Conservation (phyloP, 345 rosid species). For the Trapa bicornis region DNA sequence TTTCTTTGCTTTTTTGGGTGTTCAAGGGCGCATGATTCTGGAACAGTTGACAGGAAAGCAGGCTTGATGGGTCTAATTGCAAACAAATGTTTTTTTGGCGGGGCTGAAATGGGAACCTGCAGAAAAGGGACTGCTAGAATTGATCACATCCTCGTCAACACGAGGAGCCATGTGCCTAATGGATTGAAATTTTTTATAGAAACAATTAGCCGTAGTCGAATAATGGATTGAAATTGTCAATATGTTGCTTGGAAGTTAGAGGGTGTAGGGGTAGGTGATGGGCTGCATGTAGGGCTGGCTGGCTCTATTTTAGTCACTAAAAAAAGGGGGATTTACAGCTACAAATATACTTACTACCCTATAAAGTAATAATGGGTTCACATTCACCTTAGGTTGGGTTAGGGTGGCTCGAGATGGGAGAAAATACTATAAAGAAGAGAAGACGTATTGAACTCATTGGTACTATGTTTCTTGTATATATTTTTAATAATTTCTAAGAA, state of each 20-base stretch:
- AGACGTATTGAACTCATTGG: too few species aligned
- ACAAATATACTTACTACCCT: too few species aligned
- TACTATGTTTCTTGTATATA: background rate
- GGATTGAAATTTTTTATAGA: slow-evolving; percentile 1
- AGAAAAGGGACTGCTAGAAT: background rate
- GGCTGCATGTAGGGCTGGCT: background rate
- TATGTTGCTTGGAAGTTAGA: background rate
- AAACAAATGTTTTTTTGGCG: background rate
- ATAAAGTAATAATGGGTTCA: too few species aligned
- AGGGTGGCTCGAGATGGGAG: background rate
- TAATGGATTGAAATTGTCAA: background rate
- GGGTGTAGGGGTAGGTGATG: background rate
- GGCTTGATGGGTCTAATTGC: background rate
- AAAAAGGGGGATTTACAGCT: too few species aligned
- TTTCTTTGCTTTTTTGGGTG: too few species aligned
- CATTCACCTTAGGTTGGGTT: too few species aligned
- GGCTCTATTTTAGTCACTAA: background rate
- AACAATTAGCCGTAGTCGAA: background rate
- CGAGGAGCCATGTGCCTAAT: slow-evolving; percentile 1
- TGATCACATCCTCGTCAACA: too few species aligned
- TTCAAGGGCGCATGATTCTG: too few species aligned
- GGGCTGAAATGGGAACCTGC: background rate
- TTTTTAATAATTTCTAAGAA: too few species aligned
- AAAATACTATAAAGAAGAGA: background rate
- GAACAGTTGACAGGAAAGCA: background rate